Percentiles rank a stretch among this genome's conserved stretches.
Conservation (phyloP, 805 yeast species). For the Pichia scutulata region DNA sequence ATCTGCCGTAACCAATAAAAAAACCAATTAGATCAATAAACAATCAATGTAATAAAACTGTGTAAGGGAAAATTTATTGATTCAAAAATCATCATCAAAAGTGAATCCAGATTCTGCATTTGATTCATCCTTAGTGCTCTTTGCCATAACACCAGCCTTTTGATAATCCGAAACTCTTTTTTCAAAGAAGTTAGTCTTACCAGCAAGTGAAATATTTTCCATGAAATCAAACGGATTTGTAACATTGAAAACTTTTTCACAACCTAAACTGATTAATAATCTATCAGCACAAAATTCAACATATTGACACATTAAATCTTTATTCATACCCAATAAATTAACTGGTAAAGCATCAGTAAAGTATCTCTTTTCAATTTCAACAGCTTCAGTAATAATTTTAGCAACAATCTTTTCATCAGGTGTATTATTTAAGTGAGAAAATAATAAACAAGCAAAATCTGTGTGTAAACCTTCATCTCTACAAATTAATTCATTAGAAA, state of each 20-base stretch:
- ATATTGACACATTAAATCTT: slow-evolving; percentile 91
- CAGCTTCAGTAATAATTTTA: slow-evolving; percentile 91
- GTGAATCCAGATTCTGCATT: slow-evolving; percentile 52
- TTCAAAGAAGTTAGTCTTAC: slow-evolving; percentile 98
- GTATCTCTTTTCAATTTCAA: slow-evolving; percentile 86
- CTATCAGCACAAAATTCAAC: slow-evolving; percentile 98
- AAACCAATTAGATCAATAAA: neutral
- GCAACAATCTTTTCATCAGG: slow-evolving; percentile 75
- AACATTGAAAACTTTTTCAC: slow-evolving; percentile 78
- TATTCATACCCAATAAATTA: slow-evolving; percentile 90
- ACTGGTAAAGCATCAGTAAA: slow-evolving; percentile 94
- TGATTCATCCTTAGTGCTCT: slow-evolving; percentile 35
- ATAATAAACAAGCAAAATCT: slow-evolving; percentile 93
- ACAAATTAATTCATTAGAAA: slow-evolving; percentile 94
- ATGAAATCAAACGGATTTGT: slow-evolving; percentile 95
- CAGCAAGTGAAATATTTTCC: slow-evolving; percentile 98
- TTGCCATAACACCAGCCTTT: slow-evolving; percentile 98
- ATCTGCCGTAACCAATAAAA: neutral
- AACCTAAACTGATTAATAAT: slow-evolving; percentile 83
- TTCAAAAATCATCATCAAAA: slow-evolving; percentile 89
- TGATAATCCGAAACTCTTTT: slow-evolving; percentile 98
- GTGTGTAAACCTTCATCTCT: slow-evolving; percentile 99
- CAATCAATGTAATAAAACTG: neutral
- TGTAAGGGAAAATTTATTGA: neutral
- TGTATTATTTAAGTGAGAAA: slow-evolving; percentile 86